These are phyloP conservation scores for Shiraia sp. DNA, from an alignment of 2,329 filamentous ascomycete species.

Conservation along the genomic window DNA sequence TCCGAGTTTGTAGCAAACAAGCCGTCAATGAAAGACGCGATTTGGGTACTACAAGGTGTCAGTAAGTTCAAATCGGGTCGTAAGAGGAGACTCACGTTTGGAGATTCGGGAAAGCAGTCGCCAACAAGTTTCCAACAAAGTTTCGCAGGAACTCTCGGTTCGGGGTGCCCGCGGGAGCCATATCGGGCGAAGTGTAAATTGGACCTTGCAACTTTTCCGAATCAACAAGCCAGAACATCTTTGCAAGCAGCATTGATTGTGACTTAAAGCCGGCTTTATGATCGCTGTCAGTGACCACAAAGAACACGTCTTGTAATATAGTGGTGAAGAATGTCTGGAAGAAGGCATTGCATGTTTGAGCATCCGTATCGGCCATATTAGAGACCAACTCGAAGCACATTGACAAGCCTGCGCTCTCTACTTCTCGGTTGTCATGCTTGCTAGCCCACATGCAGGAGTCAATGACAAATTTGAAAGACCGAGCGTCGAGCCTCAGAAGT, in stretches of 20 bases:
- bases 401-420: constrained; percentile 92
- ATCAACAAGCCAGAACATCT: constrained; percentile 96
- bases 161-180: constrained; percentile 78
- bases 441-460: constrained; percentile 99
- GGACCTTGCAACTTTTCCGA: constrained; percentile 88
- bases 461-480: constrained; percentile 99
- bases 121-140: constrained; percentile 82
- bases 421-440: constrained; percentile 98
- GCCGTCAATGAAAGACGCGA: constrained; percentile 85
- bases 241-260: constrained; percentile 88
- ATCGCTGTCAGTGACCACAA: constrained; percentile 94
- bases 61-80: background rate
- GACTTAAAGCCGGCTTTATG: constrained; percentile 99
- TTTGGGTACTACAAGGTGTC: constrained; percentile 69
- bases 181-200: constrained; percentile 77
- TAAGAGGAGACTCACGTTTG: constrained; percentile 69
- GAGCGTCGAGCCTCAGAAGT: constrained; percentile 88
- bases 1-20: constrained; percentile 87
- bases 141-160: constrained; percentile 90
- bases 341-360: constrained; percentile 85
- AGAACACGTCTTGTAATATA: constrained; percentile 97
- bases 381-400: constrained; percentile 98
- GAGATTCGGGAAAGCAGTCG: constrained; percentile 91
- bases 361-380: constrained; percentile 93
- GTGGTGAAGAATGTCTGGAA: constrained; percentile 97